Evolutionary conservation across 768 basidiomycete genomes (phyloP).

Genomic region (Strobilomyces echinocephalus): DNA sequence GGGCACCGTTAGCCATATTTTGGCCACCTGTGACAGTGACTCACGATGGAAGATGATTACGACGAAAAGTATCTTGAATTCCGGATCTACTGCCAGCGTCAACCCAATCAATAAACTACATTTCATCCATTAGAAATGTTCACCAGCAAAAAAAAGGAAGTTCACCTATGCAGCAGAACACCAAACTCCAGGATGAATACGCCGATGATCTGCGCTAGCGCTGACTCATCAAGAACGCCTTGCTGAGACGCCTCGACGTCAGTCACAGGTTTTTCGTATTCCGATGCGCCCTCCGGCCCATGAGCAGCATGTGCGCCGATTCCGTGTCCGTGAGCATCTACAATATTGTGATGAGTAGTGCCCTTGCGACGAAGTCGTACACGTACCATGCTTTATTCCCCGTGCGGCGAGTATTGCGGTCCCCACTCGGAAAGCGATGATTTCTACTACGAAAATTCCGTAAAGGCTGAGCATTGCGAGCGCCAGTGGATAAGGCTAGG

Average conservation of each 20-base stretch:
- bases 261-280: slow-evolving; percentile 10
- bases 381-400: slow-evolving; percentile 58
- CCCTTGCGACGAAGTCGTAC: background rate
- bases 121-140: background rate
- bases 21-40: slow-evolving; percentile 27
- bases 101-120: slow-evolving; percentile 78
- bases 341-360: background rate
- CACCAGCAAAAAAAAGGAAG: background rate
- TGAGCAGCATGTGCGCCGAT: slow-evolving; percentile 60
- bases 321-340: slow-evolving; percentile 67
- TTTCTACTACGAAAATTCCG: slow-evolving; percentile 76
- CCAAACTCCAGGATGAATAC: slow-evolving; percentile 94
- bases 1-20: background rate
- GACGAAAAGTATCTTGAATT: slow-evolving; percentile 82
- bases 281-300: slow-evolving; percentile 51
- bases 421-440: slow-evolving; percentile 86
- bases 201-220: slow-evolving; percentile 72
- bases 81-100: slow-evolving; percentile 81
- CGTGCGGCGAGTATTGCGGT: slow-evolving; percentile 62
- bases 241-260: slow-evolving; percentile 27
- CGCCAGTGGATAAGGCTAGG: slow-evolving; percentile 76
- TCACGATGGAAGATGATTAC: slow-evolving; percentile 90
- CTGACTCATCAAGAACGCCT: slow-evolving; percentile 35
- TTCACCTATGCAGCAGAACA: slow-evolving; percentile 75
- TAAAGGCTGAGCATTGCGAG: slow-evolving; percentile 81